Conservation (phyloP, 2,329 filamentous ascomycete genomes). For the Pyrenochaeta sp. region DNA sequence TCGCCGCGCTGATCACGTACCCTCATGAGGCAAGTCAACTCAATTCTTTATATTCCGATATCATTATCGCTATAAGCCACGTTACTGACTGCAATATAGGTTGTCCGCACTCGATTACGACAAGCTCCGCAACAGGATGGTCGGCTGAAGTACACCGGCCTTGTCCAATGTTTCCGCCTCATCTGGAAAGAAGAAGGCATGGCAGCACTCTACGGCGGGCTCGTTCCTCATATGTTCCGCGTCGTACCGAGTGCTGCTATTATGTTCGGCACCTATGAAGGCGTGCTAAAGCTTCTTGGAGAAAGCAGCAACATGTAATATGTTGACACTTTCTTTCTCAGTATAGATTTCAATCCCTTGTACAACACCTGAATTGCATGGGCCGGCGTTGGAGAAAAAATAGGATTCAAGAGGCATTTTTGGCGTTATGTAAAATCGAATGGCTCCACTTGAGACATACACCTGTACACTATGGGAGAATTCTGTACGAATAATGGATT, state of each 20-base stretch:
- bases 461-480: conserved; percentile 13
- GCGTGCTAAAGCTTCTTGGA: conserved; percentile 58
- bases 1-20: conserved; percentile 86
- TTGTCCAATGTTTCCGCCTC: conserved; percentile 86
- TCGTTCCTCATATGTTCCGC: conserved; percentile 89
- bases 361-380: conserved; percentile 20
- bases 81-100: conserved; percentile 54
- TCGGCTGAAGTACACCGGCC: conserved; percentile 83
- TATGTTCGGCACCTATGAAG: conserved; percentile 88
- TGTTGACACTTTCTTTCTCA: not conserved
- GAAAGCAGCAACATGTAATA: conserved; percentile 51
- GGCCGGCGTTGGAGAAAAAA: conserved; percentile 14
- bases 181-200: conserved; percentile 91
- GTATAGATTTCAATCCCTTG: conserved; percentile 2
- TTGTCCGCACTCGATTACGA: conserved; percentile 82
- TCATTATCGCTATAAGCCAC: not conserved
- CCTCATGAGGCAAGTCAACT: conserved; percentile 78
- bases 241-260: conserved; percentile 93
- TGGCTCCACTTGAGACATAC: conserved; percentile 3
- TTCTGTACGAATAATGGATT: not conserved
- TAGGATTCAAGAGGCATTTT: conserved; percentile 5
- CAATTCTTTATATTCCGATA: not conserved
- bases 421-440: conserved; percentile 11
- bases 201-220: conserved; percentile 83
- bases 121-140: conserved; percentile 80